phyloP scores from a whole-genome alignment of 495 filamentous ascomycete genomes.

The Talaromyces wortmannii region DNA sequence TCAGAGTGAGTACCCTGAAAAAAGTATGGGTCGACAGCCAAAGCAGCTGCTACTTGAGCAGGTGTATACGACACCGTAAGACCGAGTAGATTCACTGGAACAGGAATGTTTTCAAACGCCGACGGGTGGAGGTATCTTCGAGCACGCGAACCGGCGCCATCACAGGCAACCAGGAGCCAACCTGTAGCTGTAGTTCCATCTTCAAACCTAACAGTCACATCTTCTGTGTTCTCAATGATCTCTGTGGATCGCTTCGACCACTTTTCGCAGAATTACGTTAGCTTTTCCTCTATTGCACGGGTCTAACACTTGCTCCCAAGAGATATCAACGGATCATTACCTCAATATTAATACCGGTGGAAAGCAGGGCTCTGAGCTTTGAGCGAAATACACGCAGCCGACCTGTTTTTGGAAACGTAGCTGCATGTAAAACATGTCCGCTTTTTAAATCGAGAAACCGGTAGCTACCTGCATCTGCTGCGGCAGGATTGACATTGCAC shows the following conservation, averaged over 20 bases:
- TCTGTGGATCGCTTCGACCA: conserved; percentile 1
- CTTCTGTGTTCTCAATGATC: conserved; percentile 8
- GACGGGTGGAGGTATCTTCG: conserved; percentile 24
- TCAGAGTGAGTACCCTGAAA: conserved; percentile 53
- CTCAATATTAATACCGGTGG: conserved; percentile 39
- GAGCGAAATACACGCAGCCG: conserved; percentile 44
- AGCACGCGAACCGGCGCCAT: conserved; percentile 44
- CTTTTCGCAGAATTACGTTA: neutral
- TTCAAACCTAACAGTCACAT: conserved; percentile 40
- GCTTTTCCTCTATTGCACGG: neutral
- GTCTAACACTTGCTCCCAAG: neutral
- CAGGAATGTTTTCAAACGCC: neutral
- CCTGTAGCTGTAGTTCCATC: conserved; percentile 44
- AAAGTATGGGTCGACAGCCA: conserved; percentile 51
- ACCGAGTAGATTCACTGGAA: conserved; percentile 5
- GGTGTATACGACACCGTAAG: conserved; percentile 20
- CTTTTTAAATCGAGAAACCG: conserved; percentile 47
- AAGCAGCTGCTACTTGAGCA: conserved; percentile 30
- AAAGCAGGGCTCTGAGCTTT: conserved; percentile 38
- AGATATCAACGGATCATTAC: conserved; percentile 7
- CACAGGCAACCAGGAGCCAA: conserved; percentile 45
- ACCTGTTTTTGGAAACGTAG: conserved; percentile 35
- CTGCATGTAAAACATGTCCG: conserved; percentile 28
- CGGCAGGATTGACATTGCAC: conserved; percentile 39
- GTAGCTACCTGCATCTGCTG: conserved; percentile 42